Evolutionary conservation across 768 basidiomycete genomes (phyloP).

Genomic region (Phanerodontia chrysosporium): DNA sequence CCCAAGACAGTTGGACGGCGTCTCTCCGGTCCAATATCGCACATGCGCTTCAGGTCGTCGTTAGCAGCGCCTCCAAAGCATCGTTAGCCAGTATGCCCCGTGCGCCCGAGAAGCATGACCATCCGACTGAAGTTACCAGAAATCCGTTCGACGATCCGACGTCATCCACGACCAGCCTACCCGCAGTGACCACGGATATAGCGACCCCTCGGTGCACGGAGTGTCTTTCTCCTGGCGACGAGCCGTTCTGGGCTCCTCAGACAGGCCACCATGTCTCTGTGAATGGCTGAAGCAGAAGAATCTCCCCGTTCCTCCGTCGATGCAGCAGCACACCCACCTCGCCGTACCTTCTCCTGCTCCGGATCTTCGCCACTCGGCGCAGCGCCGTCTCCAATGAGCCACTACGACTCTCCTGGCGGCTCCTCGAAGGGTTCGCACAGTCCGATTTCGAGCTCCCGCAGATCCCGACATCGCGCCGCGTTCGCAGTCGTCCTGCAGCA

Average conservation of each 20-base stretch:
- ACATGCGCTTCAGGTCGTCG: background rate
- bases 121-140: background rate
- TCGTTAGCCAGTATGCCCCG: background rate
- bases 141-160: background rate
- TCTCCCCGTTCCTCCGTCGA: background rate
- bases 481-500: conserved; percentile 6
- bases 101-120: background rate
- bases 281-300: conserved; percentile 2
- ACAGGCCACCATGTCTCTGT: background rate
- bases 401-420: background rate
- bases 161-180: background rate
- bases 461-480: conserved; percentile 6
- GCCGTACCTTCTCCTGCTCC: background rate
- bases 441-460: background rate
- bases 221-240: background rate
- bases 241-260: background rate
- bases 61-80: background rate
- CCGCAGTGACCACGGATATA: background rate
- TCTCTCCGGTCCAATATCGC: background rate
- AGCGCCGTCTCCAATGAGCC: conserved; percentile 12
- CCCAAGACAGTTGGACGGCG: background rate
- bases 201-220: background rate
- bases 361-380: conserved; percentile 8
- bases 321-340: conserved; percentile 2
- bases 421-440: background rate